phyloP scores from a whole-genome alignment of 148 eudicot species.

The Dianthus caryophyllus region DNA sequence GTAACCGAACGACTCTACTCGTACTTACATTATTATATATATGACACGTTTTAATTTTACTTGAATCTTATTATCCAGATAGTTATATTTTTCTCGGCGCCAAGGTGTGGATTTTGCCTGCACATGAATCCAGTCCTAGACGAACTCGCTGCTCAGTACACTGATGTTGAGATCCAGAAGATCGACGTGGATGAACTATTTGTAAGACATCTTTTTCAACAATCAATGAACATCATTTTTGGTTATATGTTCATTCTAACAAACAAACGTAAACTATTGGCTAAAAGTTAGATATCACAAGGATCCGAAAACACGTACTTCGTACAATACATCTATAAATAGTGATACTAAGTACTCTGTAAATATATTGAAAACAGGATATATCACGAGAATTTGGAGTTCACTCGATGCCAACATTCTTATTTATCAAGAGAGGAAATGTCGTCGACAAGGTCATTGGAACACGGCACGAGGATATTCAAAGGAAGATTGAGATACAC shows the following conservation, averaged over 20 bases:
- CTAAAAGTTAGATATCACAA: too few relatives aligned
- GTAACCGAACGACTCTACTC: too few relatives aligned
- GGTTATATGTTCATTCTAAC: too few relatives aligned
- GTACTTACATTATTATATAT: too few relatives aligned
- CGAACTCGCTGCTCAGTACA: constrained; percentile 51
- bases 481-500: constrained; percentile 43
- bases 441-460: constrained; percentile 46
- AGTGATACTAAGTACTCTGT: too few relatives aligned
- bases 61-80: constrained; percentile 16
- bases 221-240: neutral
- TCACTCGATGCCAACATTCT: constrained; percentile 40
- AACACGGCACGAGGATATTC: constrained; percentile 37
- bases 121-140: constrained; percentile 48
- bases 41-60: too few relatives aligned
- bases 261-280: too few relatives aligned
- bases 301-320: too few relatives aligned
- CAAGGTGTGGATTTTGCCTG: constrained; percentile 75
- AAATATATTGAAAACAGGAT: constrained; percentile 31
- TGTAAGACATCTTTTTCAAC: constrained; percentile 32
- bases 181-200: constrained; percentile 71
- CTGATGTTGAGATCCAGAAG: constrained; percentile 66
- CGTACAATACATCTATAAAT: too few relatives aligned
- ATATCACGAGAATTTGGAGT: constrained; percentile 38
- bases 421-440: constrained; percentile 42
- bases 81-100: constrained; percentile 67